These are phyloP conservation scores for Allomyces arbusculus DNA, from an alignment of 192 early-diverging fungal genomes.

Conservation along the genomic window DNA sequence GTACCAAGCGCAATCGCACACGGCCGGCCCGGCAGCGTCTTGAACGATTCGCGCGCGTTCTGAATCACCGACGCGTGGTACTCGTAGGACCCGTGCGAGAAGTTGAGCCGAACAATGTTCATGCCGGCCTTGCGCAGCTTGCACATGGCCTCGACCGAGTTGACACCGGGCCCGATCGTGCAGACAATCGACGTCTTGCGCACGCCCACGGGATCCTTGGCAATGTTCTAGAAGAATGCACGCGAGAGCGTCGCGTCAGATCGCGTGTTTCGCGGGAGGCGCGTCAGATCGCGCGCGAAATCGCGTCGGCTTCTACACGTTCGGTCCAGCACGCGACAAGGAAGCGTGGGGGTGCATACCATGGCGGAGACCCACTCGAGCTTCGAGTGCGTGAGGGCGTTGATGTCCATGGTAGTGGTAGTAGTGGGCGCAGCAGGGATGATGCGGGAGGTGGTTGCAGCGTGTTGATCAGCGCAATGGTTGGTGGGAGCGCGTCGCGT, in stretches of 20 bases:
- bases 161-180: slow-evolving; percentile 60
- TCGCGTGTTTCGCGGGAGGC: no score
- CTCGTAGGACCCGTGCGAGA: slow-evolving; percentile 45
- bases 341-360: slow-evolving; percentile 6
- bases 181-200: slow-evolving; percentile 70
- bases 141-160: slow-evolving; percentile 45
- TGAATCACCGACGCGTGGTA: slow-evolving; percentile 54
- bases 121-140: slow-evolving; percentile 51
- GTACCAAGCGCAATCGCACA: slow-evolving; percentile 40
- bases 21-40: slow-evolving; percentile 19
- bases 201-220: slow-evolving; percentile 24
- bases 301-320: background rate
- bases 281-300: no score
- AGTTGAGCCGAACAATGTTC: slow-evolving; percentile 69
- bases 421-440: background rate
- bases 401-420: slow-evolving; percentile 5
- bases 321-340: no score
- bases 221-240: slow-evolving; percentile 10
- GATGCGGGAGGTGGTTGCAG: background rate
- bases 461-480: background rate
- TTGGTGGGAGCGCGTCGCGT: no score
- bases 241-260: no score
- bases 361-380: slow-evolving; percentile 53
- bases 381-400: slow-evolving; percentile 27
- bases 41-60: slow-evolving; percentile 32